Evolutionary conservation across 2,329 filamentous ascomycete species (phyloP), one percentile per base, ranked within the genome.

Genomic region (Emmonsiellopsis sp.): DNA sequence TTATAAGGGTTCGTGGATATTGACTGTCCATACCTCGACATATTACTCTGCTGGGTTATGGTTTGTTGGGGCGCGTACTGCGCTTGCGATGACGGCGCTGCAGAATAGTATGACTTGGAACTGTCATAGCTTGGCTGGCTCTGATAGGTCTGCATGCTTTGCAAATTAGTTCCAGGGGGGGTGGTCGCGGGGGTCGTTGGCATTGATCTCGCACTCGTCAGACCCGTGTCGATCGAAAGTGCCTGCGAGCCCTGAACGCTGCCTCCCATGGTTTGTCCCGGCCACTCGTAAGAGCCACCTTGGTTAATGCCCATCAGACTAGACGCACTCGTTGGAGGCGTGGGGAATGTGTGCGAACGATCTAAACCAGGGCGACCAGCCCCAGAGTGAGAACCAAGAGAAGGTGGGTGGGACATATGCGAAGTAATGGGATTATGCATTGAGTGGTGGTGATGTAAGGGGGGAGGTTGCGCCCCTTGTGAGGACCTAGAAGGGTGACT

Each of bases 171-270:
- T 27, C 88, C 89, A 0, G 92, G 92, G 10, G 92, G 91, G 0
- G 92, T 95, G 5, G 88, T 92, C 31, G 89, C 89, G 56, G 89
- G 89, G n/a, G 88, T 94, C 8, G 86, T 88, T 52, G 89, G 90
- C 78, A 95, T 88, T 58, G 88, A 94, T 62, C 88, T 85, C 56
- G 86, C 77, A 70, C 86, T 89, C 74, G 80, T 87, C 62, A 93
- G 74, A 55, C 82, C 80, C 31, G 87, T 89, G 62, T 95, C 89
- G 63, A 95, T 88, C 32, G 87, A 85, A 70, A 95, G 79, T 49
- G 86, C 79, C 71, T 88, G 87, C 61, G 77, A 74, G 64, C 78
- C 77, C 64, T 84, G 82, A 47, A 79, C 73, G 17, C 68, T 70
- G n/a, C 79, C 78, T 57, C 74, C 78, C 77, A 88, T 85, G 57